Conservation (phyloP, 2,329 filamentous ascomycete genomes). For the Fusarium phyllophilum region DNA sequence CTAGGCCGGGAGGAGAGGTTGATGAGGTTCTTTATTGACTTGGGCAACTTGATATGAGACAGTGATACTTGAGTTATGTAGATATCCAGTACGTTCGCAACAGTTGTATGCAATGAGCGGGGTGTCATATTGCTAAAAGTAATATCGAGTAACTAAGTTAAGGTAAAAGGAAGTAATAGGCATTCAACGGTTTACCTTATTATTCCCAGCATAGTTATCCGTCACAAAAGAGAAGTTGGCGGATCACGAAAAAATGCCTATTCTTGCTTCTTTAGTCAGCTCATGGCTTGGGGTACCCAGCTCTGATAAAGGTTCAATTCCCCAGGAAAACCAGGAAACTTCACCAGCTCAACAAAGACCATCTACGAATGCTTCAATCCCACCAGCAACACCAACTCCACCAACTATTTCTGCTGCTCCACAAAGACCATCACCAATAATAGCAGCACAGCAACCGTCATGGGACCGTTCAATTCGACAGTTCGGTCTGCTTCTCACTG, state of each 20-base stretch:
- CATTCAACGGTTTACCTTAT: slow-evolving; percentile 1
- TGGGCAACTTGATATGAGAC: neutral
- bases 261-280: slow-evolving; percentile 30
- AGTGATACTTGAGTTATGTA: neutral
- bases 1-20: neutral
- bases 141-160: neutral
- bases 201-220: neutral
- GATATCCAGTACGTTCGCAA: neutral
- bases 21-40: neutral
- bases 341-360: slow-evolving; percentile 29
- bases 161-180: neutral
- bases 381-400: neutral
- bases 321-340: slow-evolving; percentile 9
- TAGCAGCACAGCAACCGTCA: slow-evolving; percentile 49
- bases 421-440: neutral
- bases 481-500: slow-evolving; percentile 76
- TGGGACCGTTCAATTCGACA: slow-evolving; percentile 62
- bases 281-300: slow-evolving; percentile 29
- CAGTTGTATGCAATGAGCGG: slow-evolving; percentile 24
- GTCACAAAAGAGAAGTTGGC: neutral
- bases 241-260: neutral
- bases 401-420: neutral
- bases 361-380: slow-evolving; percentile 8
- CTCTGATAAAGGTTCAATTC: slow-evolving; percentile 13
- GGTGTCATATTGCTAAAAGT: neutral